Evolutionary conservation across 1,139 yeast species (phyloP).

Genomic region (Oligophagozyma castellii): DNA sequence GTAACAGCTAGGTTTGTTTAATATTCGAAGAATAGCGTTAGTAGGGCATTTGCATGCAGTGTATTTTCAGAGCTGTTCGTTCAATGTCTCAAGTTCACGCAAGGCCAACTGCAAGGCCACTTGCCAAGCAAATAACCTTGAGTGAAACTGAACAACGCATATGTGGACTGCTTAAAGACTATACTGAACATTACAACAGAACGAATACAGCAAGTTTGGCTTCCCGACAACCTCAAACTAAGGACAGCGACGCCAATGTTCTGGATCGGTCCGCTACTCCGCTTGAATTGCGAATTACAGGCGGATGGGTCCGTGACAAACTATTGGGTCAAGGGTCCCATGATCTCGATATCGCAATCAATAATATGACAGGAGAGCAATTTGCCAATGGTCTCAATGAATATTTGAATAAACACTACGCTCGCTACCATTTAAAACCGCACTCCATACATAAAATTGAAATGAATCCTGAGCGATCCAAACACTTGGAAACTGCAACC

Average conservation of each 20-base stretch:
- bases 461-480: constrained; percentile 86
- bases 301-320: constrained; percentile 99
- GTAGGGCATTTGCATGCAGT: too few species aligned
- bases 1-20: too few species aligned
- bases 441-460: constrained; percentile 63
- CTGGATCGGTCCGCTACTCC: constrained; percentile 9
- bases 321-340: constrained; percentile 64
- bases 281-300: constrained; percentile 67
- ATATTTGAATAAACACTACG: constrained; percentile 31
- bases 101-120: too few species aligned
- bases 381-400: constrained; percentile 58
- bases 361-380: constrained; percentile 68
- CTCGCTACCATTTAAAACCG: constrained; percentile 32
- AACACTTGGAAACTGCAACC: constrained; percentile 93
- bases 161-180: constrained; percentile 20
- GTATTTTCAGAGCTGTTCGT: too few species aligned
- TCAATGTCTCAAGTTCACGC: too few species aligned
- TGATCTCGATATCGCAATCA: constrained; percentile 86
- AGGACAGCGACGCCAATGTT: too few species aligned
- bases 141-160: constrained; percentile 15
- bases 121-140: constrained; percentile 6
- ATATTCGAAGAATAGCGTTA: too few species aligned
- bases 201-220: not conserved
- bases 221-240: constrained; percentile 2
- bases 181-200: constrained; percentile 13